A percentile compares a stretch with the other conserved stretches of the same genome.
phyloP scores from a whole-genome alignment of 225 moss, liverwort and hornwort genomes.

The Asterella californica region DNA sequence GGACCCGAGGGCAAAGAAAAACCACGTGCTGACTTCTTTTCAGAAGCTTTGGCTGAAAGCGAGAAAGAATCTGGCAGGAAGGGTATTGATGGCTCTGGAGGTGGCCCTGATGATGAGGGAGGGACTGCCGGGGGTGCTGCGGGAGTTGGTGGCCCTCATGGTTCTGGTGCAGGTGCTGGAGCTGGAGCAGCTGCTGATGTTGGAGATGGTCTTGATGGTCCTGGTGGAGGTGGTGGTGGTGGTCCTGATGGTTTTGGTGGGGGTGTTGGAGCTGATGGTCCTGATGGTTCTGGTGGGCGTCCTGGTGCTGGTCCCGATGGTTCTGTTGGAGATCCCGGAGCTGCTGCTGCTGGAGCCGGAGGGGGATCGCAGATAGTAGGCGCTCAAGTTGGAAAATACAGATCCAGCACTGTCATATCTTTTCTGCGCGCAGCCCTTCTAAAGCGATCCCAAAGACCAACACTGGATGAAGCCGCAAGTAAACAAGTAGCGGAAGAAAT shows the following conservation, averaged over 20 bases:
- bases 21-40: slow-evolving; percentile 53
- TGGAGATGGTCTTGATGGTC: background rate
- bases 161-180: background rate
- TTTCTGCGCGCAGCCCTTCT: slow-evolving; percentile 47
- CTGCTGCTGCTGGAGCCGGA: background rate
- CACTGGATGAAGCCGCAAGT: slow-evolving; percentile 36
- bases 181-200: background rate
- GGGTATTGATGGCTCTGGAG: background rate
- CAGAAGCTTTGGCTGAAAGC: slow-evolving; percentile 49
- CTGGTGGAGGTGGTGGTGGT: background rate
- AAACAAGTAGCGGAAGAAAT: slow-evolving; percentile 30
- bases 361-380: slow-evolving; percentile 1
- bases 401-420: slow-evolving; percentile 38
- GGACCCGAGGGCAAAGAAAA: slow-evolving; percentile 35
- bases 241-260: background rate
- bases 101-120: background rate
- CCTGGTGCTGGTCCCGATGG: background rate
- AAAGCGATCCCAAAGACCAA: slow-evolving; percentile 39
- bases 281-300: background rate
- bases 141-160: background rate
- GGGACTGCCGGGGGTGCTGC: background rate
- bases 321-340: background rate
- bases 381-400: slow-evolving; percentile 1
- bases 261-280: background rate
- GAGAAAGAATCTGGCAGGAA: background rate